phyloP scores from a whole-genome alignment of 257 asterid species.

The Thymus quinquecostatus region DNA sequence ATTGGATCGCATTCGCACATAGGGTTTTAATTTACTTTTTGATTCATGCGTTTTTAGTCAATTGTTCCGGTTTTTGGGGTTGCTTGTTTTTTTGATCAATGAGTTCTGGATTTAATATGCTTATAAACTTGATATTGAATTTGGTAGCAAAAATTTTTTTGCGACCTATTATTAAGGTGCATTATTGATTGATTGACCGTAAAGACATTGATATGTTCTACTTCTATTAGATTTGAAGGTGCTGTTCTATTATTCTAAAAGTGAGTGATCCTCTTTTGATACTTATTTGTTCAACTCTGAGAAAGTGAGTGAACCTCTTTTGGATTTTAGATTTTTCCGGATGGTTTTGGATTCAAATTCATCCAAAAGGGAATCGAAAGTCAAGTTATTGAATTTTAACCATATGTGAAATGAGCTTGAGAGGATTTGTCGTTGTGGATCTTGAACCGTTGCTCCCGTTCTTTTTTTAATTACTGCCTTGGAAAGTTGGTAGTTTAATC shows the following conservation, averaged over 20 bases:
- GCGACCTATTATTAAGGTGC: background rate
- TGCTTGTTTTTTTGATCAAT: background rate
- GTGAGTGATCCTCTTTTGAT: background rate
- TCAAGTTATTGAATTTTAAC: background rate
- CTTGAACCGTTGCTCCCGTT: background rate
- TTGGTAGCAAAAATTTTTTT: background rate
- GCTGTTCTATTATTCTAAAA: background rate
- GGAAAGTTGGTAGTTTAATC: background rate
- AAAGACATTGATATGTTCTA: background rate
- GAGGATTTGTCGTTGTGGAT: background rate
- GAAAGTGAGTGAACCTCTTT: background rate
- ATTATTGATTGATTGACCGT: background rate
- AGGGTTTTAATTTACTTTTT: background rate
- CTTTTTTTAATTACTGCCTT: background rate
- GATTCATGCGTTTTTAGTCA: background rate
- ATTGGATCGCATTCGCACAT: no score
- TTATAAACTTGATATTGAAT: background rate
- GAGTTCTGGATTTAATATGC: background rate
- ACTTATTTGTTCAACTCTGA: background rate
- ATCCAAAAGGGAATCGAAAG: background rate
- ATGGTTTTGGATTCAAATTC: background rate
- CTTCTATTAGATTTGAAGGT: background rate
- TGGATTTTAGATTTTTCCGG: slow-evolving; percentile 1
- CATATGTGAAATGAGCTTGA: background rate
- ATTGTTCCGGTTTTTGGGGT: background rate